Percentiles rank a stretch among this genome's conserved stretches.
Conservation (phyloP, 768 basidiomycete genomes). For the Pleurotus cornucopiae region DNA sequence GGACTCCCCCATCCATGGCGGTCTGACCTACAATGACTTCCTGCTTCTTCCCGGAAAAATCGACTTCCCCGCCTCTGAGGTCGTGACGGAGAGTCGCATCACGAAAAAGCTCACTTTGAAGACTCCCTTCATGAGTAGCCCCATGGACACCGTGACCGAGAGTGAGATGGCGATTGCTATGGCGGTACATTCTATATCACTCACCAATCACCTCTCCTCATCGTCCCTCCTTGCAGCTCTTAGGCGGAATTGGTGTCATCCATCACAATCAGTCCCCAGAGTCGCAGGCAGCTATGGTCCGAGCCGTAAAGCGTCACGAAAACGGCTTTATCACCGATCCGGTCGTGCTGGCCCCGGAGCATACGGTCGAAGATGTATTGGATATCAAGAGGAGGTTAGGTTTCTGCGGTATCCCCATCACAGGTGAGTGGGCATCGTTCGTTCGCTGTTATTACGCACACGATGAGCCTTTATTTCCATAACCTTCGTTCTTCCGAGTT, state of each 20-base stretch:
- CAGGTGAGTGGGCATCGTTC: conserved; percentile 55
- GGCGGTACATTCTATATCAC: conserved; percentile 54
- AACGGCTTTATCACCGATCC: conserved; percentile 98
- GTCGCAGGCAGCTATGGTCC: conserved; percentile 94
- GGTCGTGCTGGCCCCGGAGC: conserved; percentile 75
- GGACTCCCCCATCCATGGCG: conserved; percentile 81
- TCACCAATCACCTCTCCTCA: neutral
- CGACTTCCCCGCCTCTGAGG: conserved; percentile 81
- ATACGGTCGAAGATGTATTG: conserved; percentile 83
- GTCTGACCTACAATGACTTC: conserved; percentile 98
- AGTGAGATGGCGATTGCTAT: conserved; percentile 89
- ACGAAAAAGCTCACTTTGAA: conserved; percentile 90
- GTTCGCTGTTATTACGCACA: conserved; percentile 8
- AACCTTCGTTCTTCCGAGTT: conserved; percentile 93
- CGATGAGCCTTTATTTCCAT: conserved; percentile 47
- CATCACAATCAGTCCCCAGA: conserved; percentile 90
- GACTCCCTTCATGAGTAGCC: conserved; percentile 95
- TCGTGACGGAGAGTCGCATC: conserved; percentile 78
- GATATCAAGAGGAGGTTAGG: conserved; percentile 90
- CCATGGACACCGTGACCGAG: conserved; percentile 99
- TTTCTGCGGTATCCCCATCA: conserved; percentile 97
- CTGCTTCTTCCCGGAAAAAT: conserved; percentile 93
- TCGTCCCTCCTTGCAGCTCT: conserved; percentile 43
- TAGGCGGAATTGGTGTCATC: conserved; percentile 97
- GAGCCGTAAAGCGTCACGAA: conserved; percentile 96